Evolutionary conservation across 2,329 filamentous ascomycete genomes (phyloP).

Genomic region (Microsporum canis): DNA sequence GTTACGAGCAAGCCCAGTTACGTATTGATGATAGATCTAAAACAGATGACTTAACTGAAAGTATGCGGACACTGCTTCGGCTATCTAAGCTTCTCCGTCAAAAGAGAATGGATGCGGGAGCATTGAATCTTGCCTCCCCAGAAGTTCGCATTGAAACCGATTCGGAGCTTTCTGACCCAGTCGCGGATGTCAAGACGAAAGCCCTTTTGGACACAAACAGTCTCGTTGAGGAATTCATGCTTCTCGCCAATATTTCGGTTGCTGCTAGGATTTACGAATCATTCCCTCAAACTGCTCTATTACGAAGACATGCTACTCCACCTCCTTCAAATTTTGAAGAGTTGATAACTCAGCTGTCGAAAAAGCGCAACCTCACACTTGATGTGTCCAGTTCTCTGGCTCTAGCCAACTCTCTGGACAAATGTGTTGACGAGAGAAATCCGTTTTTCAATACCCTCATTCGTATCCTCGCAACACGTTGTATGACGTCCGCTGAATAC

Average conservation of each 20-base stretch:
- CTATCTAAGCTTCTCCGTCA: conserved; percentile 88
- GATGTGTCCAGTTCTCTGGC: conserved; percentile 78
- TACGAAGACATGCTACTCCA: conserved; percentile 82
- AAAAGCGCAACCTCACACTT: conserved; percentile 71
- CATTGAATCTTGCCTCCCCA: conserved; percentile 89
- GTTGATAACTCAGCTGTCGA: conserved; percentile 76
- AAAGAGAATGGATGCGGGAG: conserved; percentile 92
- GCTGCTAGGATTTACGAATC: conserved; percentile 79
- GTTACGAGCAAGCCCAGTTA: conserved; percentile 90
- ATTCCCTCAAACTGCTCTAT: conserved; percentile 88
- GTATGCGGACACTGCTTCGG: conserved; percentile 75
- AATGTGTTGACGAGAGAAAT: conserved; percentile 64
- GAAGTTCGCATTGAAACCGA: conserved; percentile 94
- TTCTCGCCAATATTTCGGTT: conserved; percentile 93
- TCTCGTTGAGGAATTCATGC: conserved; percentile 97
- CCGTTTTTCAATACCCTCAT: conserved; percentile 98
- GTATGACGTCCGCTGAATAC: conserved; percentile 99
- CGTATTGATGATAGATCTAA: conserved; percentile 83
- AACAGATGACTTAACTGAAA: conserved; percentile 76
- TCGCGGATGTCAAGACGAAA: conserved; percentile 86
- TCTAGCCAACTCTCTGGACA: conserved; percentile 84
- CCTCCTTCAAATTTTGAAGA: conserved; percentile 96
- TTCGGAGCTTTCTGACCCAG: conserved; percentile 88
- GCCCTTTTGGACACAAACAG: conserved; percentile 90
- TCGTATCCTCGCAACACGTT: conserved; percentile 91